These are phyloP conservation scores for Venturiaceae sp. DNA, from an alignment of 2,329 filamentous ascomycete species.

Conservation along the genomic window DNA sequence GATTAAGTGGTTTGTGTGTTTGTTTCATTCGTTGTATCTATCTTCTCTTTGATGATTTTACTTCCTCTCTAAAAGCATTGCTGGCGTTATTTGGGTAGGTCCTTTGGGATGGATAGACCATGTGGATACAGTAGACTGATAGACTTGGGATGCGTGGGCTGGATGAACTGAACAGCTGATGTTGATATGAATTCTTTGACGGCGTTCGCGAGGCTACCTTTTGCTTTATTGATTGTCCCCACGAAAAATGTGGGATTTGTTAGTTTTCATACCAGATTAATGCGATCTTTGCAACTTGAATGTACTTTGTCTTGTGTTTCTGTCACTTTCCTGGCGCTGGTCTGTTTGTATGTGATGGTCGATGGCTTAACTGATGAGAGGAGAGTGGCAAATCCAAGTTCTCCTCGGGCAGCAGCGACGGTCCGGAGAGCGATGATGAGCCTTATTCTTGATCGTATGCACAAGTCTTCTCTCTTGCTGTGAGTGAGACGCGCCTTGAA, in stretches of 20 bases:
- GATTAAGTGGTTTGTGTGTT: slow-evolving; percentile 11
- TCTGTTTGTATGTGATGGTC: too few relatives aligned
- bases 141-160: not conserved
- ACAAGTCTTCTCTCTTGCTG: too few relatives aligned
- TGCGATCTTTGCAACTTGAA: not conserved
- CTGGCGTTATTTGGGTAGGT: not conserved
- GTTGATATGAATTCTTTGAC: not conserved
- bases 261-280: not conserved
- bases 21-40: too few relatives aligned
- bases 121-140: slow-evolving; percentile 1
- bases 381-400: too few relatives aligned
- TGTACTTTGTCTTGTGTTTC: too few relatives aligned
- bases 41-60: too few relatives aligned
- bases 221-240: not conserved
- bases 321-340: too few relatives aligned
- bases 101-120: not conserved
- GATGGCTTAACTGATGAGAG: too few relatives aligned
- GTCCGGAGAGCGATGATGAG: too few relatives aligned
- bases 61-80: not conserved
- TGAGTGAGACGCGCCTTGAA: too few relatives aligned
- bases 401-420: too few relatives aligned
- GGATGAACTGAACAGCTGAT: not conserved
- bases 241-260: not conserved
- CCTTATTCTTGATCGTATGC: too few relatives aligned
- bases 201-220: not conserved